Base-by-base conservation (phyloP, 129 eudicot species). In the Flaveria trinervia region DNA sequence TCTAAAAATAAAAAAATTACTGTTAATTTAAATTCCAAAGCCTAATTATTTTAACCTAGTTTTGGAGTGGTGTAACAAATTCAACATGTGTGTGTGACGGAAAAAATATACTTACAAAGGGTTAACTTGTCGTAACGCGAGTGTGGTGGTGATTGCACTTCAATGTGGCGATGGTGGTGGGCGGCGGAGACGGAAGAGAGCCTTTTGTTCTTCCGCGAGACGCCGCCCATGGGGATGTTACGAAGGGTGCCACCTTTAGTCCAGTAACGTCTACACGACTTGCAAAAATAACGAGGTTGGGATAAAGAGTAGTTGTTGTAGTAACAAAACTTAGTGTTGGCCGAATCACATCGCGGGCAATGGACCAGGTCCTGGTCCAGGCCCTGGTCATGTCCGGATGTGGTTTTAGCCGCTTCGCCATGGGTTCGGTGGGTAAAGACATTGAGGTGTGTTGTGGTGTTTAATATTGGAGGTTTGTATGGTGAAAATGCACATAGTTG, bases 271-370 rank as follows among this genome's bases (percentile, higher is more conserved):
- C 98, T 78, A 83, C 98, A 93, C 0, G 97, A 81, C 79, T 91
- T 93, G 77, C 98, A 93, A 69, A 90, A 93, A 85, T 90, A 90
- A 49, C 98, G 73, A 9, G 98, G 98, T 73, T 93, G 98, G 5
- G 98, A 80, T 54, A 90, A 89, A 55, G 97, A 90, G 83, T 93
- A 93, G 85, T 93, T 93, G 90, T 93, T 93, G 89, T 93, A 93
- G 88, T 93, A 93, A 76, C 98, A 93, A 71, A 93, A 93, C 18
- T 93, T 93, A 73, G 98, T 93, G 85, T 90, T 87, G 2, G 92
- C 77, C 5, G 98, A 90, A 20, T 91, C 98, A 46, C 98, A 93
- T 15, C 98, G 77, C 0, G 98, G 98, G 79, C 98, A 93, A 49
- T 86, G 92, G 8, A 85, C 83, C 28, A 25, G 3, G 46, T 22